Conservation (phyloP, 148 eudicot genomes). For the Nepenthes mirabilis region DNA sequence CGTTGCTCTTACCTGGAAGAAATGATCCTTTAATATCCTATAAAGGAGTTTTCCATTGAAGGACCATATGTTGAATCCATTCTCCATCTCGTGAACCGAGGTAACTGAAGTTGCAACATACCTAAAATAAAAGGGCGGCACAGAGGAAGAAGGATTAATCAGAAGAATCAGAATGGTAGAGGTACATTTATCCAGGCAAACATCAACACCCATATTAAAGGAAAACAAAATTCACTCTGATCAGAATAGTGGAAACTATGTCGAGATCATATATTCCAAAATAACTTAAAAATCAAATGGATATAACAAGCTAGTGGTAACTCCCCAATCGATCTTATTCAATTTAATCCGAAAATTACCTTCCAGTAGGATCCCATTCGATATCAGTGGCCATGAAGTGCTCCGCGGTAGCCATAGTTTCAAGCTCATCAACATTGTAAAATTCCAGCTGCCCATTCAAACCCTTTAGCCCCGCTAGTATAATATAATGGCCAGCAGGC, state of each 20-base stretch:
- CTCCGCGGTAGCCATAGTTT: slow-evolving; percentile 90
- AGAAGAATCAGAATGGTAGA: too few relatives aligned
- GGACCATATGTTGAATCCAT: slow-evolving; percentile 74
- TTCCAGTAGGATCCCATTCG: slow-evolving; percentile 99
- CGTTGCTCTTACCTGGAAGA: slow-evolving; percentile 63
- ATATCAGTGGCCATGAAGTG: slow-evolving; percentile 80
- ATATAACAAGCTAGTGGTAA: too few relatives aligned
- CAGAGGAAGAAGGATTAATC: not conserved
- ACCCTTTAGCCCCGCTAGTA: slow-evolving; percentile 85
- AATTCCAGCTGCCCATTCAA: slow-evolving; percentile 94
- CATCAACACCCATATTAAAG: too few relatives aligned
- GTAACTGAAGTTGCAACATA: slow-evolving; percentile 89
- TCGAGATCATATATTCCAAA: too few relatives aligned
- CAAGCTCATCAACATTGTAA: slow-evolving; percentile 92
- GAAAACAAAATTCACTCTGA: too few relatives aligned
- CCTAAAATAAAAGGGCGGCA: slow-evolving; percentile 16
- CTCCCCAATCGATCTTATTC: too few relatives aligned
- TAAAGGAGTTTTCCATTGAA: slow-evolving; percentile 79
- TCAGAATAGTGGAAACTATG: too few relatives aligned
- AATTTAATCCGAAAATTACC: slow-evolving; percentile 25
- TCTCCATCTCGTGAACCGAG: slow-evolving; percentile 96
- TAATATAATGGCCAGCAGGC: slow-evolving; percentile 63
- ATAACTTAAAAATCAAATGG: too few relatives aligned
- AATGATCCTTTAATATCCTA: slow-evolving; percentile 77
- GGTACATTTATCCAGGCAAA: too few relatives aligned